These are phyloP conservation scores for Citrus sp. DNA, from an alignment of 345 rosid species.

Conservation along the genomic window DNA sequence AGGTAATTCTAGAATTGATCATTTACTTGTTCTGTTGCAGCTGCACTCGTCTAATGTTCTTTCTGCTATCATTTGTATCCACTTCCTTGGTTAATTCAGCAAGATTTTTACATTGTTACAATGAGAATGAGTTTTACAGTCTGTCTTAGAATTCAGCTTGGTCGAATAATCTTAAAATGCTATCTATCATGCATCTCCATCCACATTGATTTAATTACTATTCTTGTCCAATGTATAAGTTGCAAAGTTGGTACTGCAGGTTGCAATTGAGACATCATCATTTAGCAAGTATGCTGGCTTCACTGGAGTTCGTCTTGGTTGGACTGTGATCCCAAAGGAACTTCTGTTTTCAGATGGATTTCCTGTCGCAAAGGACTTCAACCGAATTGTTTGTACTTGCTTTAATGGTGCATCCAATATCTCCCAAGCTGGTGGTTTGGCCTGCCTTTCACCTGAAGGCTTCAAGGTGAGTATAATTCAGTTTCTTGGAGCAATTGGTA, in stretches of 20 bases:
- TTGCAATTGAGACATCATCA: constrained; percentile 86
- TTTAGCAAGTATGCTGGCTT: constrained; percentile 97
- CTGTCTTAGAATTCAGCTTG: neutral
- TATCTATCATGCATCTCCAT: neutral
- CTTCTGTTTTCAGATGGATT: constrained; percentile 83
- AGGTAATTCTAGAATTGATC: constrained; percentile 42
- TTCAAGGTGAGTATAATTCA: constrained; percentile 26
- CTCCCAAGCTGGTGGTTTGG: constrained; percentile 90
- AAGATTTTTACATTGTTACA: neutral
- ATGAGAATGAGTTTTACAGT: neutral
- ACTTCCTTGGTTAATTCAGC: neutral
- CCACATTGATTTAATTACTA: neutral
- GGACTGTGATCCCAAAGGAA: constrained; percentile 91
- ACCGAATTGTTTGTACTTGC: constrained; percentile 76
- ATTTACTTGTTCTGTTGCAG: neutral
- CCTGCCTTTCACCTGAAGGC: constrained; percentile 90
- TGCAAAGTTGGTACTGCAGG: constrained; percentile 38
- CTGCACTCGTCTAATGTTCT: neutral
- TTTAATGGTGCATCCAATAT: constrained; percentile 93
- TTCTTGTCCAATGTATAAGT: neutral
- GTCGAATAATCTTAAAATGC: neutral
- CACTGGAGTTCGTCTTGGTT: constrained; percentile 93
- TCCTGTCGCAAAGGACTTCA: constrained; percentile 90
- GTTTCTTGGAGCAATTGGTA: neutral
- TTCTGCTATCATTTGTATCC: neutral